Conservation (phyloP, 169 alveolate genomes). For the Plasmodium berghei region DNA sequence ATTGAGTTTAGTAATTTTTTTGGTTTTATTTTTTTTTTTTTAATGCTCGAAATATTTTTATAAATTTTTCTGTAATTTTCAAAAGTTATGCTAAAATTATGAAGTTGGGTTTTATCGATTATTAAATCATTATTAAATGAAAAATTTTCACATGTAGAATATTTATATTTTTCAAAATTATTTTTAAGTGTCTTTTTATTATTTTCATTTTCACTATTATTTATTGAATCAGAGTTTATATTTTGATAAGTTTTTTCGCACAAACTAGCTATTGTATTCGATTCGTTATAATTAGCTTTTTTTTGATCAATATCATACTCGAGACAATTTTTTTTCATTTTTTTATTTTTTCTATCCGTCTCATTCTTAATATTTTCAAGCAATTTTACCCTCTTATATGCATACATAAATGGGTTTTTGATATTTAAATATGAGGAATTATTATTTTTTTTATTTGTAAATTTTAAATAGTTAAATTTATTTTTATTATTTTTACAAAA, state of each 20-base stretch:
- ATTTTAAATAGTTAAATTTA: neutral
- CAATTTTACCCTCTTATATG: conserved; percentile 29
- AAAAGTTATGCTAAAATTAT: neutral
- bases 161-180: conserved; percentile 5
- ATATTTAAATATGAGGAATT: conserved; percentile 14
- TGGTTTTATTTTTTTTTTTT: neutral
- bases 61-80: neutral
- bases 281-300: too few relatives aligned
- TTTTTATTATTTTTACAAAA: neutral
- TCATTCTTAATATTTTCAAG: conserved; percentile 17
- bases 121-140: neutral
- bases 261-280: too few relatives aligned
- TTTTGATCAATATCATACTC: neutral
- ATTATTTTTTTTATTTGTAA: neutral
- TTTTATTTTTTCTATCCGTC: neutral
- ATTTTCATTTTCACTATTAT: conserved; percentile 8
- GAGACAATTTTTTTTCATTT: neutral
- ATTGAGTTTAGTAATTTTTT: too few relatives aligned
- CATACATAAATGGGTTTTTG: conserved; percentile 41
- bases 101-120: neutral
- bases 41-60: neutral
- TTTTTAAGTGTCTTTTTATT: conserved; percentile 2
- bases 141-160: neutral
- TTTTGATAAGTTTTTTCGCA: too few relatives aligned
- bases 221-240: neutral